Conservation (phyloP, 2,329 filamentous ascomycete genomes). For the Colletotrichum sp. region DNA sequence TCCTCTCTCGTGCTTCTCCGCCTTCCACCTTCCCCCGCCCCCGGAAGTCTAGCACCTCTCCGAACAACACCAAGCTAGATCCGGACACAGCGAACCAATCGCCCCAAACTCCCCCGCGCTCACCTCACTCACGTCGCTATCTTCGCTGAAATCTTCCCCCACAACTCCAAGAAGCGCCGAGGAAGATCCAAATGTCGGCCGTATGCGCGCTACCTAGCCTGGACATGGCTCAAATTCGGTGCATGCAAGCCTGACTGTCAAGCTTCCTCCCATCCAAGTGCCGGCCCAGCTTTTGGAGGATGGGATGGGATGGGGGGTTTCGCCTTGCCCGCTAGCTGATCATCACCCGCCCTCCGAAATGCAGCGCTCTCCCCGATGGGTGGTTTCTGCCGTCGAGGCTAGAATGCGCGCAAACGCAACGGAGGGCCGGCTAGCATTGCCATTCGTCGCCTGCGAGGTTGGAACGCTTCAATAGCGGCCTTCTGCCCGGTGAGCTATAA, state of each 20-base stretch:
- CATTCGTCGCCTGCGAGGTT: not conserved
- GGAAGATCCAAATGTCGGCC: not conserved
- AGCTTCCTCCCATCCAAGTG: not conserved
- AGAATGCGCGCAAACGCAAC: not conserved
- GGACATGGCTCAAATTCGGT: not conserved
- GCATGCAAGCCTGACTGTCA: not conserved
- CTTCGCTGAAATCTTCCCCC: constrained; percentile 11
- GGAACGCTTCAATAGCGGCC: not conserved
- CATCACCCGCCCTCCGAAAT: not conserved
- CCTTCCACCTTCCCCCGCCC: not conserved
- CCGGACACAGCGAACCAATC: constrained; percentile 5
- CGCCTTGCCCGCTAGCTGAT: not conserved
- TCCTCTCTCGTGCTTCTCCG: not conserved
- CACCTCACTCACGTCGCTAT: constrained; percentile 1
- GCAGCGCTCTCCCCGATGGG: not conserved
- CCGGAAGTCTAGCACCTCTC: not conserved
- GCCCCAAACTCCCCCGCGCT: not conserved
- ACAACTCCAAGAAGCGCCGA: not conserved
- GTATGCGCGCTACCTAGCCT: not conserved
- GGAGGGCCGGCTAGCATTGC: not conserved
- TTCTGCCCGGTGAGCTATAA: not conserved
- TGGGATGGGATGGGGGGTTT: not conserved
- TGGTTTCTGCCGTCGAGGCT: not conserved
- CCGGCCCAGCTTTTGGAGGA: not conserved
- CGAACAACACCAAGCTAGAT: not conserved